Evolutionary conservation across 179 eudicot genomes (phyloP), one percentile per base, ranked within the genome.

Genomic region (Beta lomatogona): DNA sequence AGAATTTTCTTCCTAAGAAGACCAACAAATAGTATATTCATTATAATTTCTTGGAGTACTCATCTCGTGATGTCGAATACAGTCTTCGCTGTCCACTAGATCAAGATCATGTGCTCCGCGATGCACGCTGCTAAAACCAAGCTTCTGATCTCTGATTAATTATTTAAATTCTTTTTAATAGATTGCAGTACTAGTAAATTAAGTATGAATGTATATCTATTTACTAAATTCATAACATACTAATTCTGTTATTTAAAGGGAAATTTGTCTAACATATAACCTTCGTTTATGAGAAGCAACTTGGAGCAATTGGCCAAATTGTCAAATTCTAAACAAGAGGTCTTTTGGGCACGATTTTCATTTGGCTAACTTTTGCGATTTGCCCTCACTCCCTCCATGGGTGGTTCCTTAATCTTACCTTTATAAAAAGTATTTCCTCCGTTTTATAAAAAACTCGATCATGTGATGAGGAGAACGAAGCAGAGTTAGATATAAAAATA

Each of bases 101-200:
- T 84, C 86, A 80, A 77, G 76, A 73, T 81, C 86, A 84, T 84
- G 86, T 84, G 84, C 81, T 12, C 86, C 86, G 84, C 79, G 81
- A 84, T 84, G 86, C 82, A 84, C 79, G 86, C 86, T 84, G 86
- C 86, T 45, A 55, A 63, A 71, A 57, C 48, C 71, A 44, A 59
- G 10, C 48, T 8, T 66, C 75, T 55, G 74, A 68, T 54, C 79
- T 52, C 79, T 55, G 53, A 74, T 53, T 72, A 11, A 50, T 50
- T 50, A 11, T 9, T 46, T 70, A 9, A 46, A 19, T 12, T 9
- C 41, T 44, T 45, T 19, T 48, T 74, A 18, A 81, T 75, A 67
- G 48, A 10, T 3, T 45, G 19, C 9, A 48, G 31, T 71, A 71
- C 28, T 71, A 46, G 28, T 46, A 9, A 21, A 69, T 69, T 44